These are phyloP conservation scores for Pterula multifida DNA, from an alignment of 1,284 basidiomycete species.

Conservation along the genomic window DNA sequence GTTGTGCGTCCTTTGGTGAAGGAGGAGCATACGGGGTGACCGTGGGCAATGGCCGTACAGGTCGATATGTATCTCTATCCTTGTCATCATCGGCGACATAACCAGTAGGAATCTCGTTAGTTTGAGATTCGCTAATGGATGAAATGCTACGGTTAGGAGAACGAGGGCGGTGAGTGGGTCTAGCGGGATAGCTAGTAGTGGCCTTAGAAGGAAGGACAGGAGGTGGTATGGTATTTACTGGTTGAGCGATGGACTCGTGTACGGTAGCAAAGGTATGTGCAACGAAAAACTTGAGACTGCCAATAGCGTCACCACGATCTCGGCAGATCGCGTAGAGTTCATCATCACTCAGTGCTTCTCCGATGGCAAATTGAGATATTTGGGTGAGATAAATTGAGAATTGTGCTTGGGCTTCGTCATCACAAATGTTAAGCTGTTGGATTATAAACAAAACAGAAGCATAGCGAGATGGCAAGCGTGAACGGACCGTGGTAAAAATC, in stretches of 20 bases:
- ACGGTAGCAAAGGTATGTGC: constrained; percentile 50
- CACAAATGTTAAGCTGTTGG: constrained; percentile 61
- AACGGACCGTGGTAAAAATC: constrained; percentile 70
- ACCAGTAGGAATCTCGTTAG: constrained; percentile 36
- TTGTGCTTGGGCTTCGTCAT: constrained; percentile 67
- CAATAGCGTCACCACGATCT: constrained; percentile 59
- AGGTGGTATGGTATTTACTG: constrained; percentile 35
- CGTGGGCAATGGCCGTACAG: constrained; percentile 26
- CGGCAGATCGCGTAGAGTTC: constrained; percentile 62
- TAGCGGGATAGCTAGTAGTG: constrained; percentile 28
- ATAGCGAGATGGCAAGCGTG: constrained; percentile 8
- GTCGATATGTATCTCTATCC: constrained; percentile 27
- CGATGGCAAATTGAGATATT: constrained; percentile 64
- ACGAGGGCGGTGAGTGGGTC: constrained; percentile 35
- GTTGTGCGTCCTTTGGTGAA: constrained; percentile 9
- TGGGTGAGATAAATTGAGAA: constrained; percentile 81
- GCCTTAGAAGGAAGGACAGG: constrained; percentile 30
- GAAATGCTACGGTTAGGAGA: constrained; percentile 60
- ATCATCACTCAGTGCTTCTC: constrained; percentile 59
- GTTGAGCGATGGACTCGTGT: constrained; percentile 29
- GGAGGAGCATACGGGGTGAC: constrained; percentile 17
- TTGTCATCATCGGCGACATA: constrained; percentile 61
- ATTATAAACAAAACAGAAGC: constrained; percentile 5
- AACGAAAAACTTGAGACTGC: constrained; percentile 73
- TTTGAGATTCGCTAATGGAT: constrained; percentile 49